Conservation (phyloP, 2,329 filamentous ascomycete species). For the Colletotrichum sp. region DNA sequence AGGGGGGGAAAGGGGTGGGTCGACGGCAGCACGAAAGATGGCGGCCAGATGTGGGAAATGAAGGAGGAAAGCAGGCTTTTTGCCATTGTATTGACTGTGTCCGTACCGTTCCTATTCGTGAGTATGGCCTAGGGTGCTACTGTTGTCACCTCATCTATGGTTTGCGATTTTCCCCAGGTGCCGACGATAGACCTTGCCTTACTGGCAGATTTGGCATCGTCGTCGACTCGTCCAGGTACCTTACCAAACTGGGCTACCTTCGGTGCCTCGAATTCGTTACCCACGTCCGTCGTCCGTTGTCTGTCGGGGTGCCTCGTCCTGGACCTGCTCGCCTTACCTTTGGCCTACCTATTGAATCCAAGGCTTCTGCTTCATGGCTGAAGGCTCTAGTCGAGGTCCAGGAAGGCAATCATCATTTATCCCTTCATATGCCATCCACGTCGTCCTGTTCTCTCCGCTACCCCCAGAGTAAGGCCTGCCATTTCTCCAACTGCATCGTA, state of each 20-base stretch:
- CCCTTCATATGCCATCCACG: not conserved
- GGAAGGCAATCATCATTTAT: not conserved
- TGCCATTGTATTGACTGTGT: not conserved
- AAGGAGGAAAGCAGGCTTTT: slow-evolving; percentile 3
- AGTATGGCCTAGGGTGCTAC: not conserved
- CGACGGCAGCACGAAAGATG: not conserved
- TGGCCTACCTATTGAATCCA: not conserved
- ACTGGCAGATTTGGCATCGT: not conserved
- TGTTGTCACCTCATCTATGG: not conserved
- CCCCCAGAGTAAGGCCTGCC: not conserved
- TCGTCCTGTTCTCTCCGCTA: not conserved
- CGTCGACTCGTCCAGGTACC: not conserved
- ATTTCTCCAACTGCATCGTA: not conserved
- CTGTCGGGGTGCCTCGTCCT: not conserved
- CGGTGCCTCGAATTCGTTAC: not conserved
- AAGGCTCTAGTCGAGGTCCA: not conserved
- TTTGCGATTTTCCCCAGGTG: not conserved
- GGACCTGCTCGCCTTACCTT: not conserved
- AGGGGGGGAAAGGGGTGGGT: not conserved
- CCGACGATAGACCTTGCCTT: not conserved
- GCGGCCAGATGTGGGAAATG: not conserved
- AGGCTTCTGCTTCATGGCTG: not conserved
- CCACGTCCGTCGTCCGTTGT: not conserved
- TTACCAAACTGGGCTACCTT: not conserved
- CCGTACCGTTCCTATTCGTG: not conserved